phyloP scores from a whole-genome alignment of 1,284 basidiomycete genomes.

The Cryptococcus maquisensis region DNA sequence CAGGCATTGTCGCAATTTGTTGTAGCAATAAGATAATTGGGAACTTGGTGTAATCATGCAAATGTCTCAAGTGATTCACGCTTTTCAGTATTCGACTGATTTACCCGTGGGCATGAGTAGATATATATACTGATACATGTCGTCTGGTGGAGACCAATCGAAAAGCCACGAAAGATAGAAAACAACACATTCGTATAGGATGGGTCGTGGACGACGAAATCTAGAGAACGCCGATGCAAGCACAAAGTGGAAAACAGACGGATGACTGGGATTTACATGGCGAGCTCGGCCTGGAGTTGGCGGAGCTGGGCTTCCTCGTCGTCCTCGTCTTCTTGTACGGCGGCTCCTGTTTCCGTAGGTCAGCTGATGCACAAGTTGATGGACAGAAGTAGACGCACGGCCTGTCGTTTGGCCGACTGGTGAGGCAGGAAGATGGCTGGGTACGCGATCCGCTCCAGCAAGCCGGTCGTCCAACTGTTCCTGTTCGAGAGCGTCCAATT shows the following conservation, averaged over 20 bases:
- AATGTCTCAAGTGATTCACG: neutral
- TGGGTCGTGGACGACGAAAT: neutral
- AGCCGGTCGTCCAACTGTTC: constrained; percentile 84
- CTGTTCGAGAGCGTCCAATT: constrained; percentile 88
- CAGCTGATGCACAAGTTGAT: neutral
- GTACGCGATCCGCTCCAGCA: constrained; percentile 83
- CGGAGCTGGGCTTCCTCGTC: constrained; percentile 91
- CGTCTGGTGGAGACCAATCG: neutral
- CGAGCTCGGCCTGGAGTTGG: constrained; percentile 84
- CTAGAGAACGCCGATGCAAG: neutral
- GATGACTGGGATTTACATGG: constrained; percentile 58
- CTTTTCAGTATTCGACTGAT: too few species aligned
- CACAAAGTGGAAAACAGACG: neutral
- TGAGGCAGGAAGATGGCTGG: constrained; percentile 74
- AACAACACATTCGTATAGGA: neutral
- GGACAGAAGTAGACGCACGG: constrained; percentile 48
- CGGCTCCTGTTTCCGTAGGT: constrained; percentile 4
- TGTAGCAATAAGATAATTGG: neutral
- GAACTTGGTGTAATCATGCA: neutral
- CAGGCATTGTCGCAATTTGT: too few species aligned
- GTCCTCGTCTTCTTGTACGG: constrained; percentile 63
- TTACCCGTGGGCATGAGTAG: too few species aligned
- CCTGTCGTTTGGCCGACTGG: constrained; percentile 52
- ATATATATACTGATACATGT: constrained; percentile 1
- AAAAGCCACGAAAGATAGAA: neutral